phyloP scores from a whole-genome alignment of 2,329 filamentous ascomycete genomes.

The Coniochaeta sp. region DNA sequence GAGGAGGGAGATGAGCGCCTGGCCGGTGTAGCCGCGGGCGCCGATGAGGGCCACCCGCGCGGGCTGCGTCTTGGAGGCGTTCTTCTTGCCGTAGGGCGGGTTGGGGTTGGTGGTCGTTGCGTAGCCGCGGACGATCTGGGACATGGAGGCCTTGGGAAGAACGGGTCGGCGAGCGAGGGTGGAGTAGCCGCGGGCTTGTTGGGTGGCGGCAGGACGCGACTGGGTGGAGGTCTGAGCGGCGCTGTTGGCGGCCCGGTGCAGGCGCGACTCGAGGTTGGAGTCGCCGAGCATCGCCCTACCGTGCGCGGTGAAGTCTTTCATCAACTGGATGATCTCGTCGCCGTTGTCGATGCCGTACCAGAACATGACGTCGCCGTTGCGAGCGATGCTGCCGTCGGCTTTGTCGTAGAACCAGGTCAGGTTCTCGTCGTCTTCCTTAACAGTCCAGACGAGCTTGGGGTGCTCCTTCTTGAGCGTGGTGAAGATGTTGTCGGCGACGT shows the following conservation, averaged over 20 bases:
- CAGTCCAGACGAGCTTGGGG: conserved; percentile 90
- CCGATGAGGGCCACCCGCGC: conserved; percentile 83
- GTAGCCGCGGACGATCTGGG: conserved; percentile 36
- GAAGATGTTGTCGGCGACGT: conserved; percentile 93
- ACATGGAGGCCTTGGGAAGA: conserved; percentile 11
- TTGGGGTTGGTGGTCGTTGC: conserved; percentile 74
- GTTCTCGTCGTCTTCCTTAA: conserved; percentile 92
- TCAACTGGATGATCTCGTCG: conserved; percentile 74
- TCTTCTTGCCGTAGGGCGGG: conserved; percentile 82
- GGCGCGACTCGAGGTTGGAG: conserved; percentile 76
- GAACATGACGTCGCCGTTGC: conserved; percentile 85
- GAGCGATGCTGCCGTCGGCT: conserved; percentile 83
- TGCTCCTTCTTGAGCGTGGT: conserved; percentile 89
- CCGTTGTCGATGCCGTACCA: conserved; percentile 87
- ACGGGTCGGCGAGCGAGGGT: conserved; percentile 40
- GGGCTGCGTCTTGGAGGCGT: conserved; percentile 72
- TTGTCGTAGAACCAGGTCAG: conserved; percentile 98
- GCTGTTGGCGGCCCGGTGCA: conserved; percentile 66
- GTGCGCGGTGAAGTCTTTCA: conserved; percentile 77
- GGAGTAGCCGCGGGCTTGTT: conserved; percentile 64
- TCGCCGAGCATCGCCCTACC: conserved; percentile 84
- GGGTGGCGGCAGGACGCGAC: conserved; percentile 19
- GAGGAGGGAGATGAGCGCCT: conserved; percentile 80
- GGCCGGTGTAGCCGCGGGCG: conserved; percentile 88
- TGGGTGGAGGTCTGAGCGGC: conserved; percentile 29